Conservation (phyloP, 257 asterid species). For the Apocynum venetum region DNA sequence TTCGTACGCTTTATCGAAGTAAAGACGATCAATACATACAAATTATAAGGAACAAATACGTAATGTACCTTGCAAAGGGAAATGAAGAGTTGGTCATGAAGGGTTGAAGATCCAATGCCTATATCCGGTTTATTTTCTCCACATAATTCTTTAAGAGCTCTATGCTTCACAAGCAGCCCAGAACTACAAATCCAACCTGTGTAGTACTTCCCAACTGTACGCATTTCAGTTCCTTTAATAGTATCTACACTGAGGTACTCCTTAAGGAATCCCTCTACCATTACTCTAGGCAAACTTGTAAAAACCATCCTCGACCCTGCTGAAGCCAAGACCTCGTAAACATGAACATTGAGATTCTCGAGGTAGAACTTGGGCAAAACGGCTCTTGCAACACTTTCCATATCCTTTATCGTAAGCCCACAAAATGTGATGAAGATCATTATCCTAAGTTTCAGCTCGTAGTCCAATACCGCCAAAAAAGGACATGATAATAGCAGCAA, state of each 20-base stretch:
- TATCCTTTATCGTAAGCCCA: constrained; percentile 53
- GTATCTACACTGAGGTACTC: constrained; percentile 60
- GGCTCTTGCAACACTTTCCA: constrained; percentile 61
- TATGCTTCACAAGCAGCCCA: constrained; percentile 61
- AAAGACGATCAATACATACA: too few species aligned
- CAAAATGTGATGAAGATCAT: constrained; percentile 78
- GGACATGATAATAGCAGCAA: constrained; percentile 59
- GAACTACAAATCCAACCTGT: constrained; percentile 49
- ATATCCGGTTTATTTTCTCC: constrained; percentile 61
- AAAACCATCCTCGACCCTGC: constrained; percentile 43
- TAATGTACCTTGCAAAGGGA: constrained; percentile 74
- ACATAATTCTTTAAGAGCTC: constrained; percentile 50
- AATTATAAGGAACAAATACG: too few species aligned
- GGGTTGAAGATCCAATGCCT: constrained; percentile 57
- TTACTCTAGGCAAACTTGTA: constrained; percentile 65
- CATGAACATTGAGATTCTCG: constrained; percentile 54
- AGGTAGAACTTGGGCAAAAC: constrained; percentile 83
- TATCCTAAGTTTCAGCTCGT: constrained; percentile 40
- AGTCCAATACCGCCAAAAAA: constrained; percentile 33
- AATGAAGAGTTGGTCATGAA: constrained; percentile 49
- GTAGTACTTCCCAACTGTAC: constrained; percentile 43
- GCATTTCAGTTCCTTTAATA: constrained; percentile 68
- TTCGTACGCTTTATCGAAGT: too few species aligned
- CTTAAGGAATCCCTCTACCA: constrained; percentile 73
- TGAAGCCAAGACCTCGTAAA: constrained; percentile 43